Evolutionary conservation across 1,284 basidiomycete genomes (phyloP), one percentile per base, ranked within the genome.

Genomic region (Ceratobasidium sp.): DNA sequence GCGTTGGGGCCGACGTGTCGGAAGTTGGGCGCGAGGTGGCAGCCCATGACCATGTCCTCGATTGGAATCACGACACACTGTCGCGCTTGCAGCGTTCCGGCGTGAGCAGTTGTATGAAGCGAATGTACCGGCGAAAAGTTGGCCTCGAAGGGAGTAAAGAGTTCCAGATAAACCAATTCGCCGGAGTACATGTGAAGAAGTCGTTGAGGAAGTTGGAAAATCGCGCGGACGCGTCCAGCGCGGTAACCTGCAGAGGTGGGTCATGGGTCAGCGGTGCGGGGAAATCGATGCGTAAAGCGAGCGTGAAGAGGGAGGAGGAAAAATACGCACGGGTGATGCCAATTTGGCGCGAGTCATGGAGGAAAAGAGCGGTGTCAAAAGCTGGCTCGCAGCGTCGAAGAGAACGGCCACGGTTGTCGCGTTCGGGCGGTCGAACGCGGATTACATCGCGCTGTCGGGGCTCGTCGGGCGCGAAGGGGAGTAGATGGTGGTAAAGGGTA

Each of bases 401-500:
- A 2, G 33, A 2, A 20, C 39, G 61, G 58, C 20, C 28, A 26
- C 51, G 51, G 15, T 15, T 23, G n/a, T 15, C 51, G 13, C 13
- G 20, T 18, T 13, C 28, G 58, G 20, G 58, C 13, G 58, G 58
- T 26, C 28, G 20, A 13, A 33, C 58, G 28, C 28, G 58, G 13
- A 61, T 61, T 13, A 61, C 58, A 61, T 61, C 58, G 28, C 20
- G 20, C 13, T 61, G 20, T 13, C 13, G 58, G 28, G 58, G 58
- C 58, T 61, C 58, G 58, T 33, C n/a, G 28, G 58, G 58, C 13
- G 58, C 58, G 58, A 61, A 61, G 58, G 58, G 26, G 20, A n/a
- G 58, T 2, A 13, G 58, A 28, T 33, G 28, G 28, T 61, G 58
- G 28, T 61, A 61, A 33, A 61, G 20, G n/a, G n/a, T 23, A 3